Percentiles rank a stretch among this genome's conserved stretches.
These are phyloP conservation scores for Trichoderma sp. DNA, from an alignment of 2,329 filamentous ascomycete genomes.

Conservation along the genomic window DNA sequence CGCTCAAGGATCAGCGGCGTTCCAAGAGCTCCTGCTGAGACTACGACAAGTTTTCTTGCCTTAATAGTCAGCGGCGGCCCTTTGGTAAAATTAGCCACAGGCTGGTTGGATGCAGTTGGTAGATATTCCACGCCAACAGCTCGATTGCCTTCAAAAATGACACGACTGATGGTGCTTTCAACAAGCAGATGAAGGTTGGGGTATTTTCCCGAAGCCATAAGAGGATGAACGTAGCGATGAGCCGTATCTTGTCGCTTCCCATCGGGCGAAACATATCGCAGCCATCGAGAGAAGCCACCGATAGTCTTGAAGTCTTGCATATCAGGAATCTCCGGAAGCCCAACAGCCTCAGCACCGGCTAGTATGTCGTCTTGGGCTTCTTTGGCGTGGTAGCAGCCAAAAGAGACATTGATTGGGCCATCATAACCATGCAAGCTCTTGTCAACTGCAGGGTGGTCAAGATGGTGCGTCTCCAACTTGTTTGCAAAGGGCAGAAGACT, in stretches of 20 bases:
- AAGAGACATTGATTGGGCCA: conserved; percentile 56
- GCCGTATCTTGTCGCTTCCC: conserved; percentile 59
- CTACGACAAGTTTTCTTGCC: conserved; percentile 33
- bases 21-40: conserved; percentile 48
- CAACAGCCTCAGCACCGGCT: conserved; percentile 44
- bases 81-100: conserved; percentile 15
- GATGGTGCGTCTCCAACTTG: conserved; percentile 56
- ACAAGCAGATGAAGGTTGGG: conserved; percentile 60
- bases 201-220: conserved; percentile 38
- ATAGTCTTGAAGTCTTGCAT: conserved; percentile 48
- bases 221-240: conserved; percentile 43
- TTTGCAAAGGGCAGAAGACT: conserved; percentile 34
- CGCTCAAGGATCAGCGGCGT: conserved; percentile 59
- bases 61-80: conserved; percentile 24
- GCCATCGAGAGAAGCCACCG: conserved; percentile 33
- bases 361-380: conserved; percentile 49
- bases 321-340: conserved; percentile 48
- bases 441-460: conserved; percentile 33
- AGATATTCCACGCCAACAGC: conserved; percentile 61
- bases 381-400: conserved; percentile 45
- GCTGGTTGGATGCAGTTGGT: conserved; percentile 37
- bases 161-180: conserved; percentile 54
- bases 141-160: conserved; percentile 50
- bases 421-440: conserved; percentile 48
- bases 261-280: conserved; percentile 44